Evolutionary conservation across 129 eudicot genomes (phyloP).

Genomic region (Smallanthus sonchifolius): DNA sequence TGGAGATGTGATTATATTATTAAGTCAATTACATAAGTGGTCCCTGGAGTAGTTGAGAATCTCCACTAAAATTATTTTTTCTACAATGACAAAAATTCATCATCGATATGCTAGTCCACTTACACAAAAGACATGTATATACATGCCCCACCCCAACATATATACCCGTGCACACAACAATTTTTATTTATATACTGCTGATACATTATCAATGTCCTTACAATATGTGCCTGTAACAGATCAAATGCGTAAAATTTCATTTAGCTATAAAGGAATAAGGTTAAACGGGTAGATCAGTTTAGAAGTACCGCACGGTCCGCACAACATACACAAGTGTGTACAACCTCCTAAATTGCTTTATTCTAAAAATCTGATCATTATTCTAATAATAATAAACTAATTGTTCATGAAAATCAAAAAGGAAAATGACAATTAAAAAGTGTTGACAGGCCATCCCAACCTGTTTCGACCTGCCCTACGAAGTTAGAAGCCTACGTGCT

Average conservation of each 20-base stretch:
- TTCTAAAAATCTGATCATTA: background rate
- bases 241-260: background rate
- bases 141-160: background rate
- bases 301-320: background rate
- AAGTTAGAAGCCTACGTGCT: background rate
- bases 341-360: background rate
- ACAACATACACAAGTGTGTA: background rate
- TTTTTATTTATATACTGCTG: background rate
- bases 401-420: background rate
- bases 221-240: background rate
- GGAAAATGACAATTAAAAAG: background rate
- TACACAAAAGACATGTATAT: background rate
- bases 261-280: background rate
- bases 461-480: background rate
- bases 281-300: background rate
- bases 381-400: background rate
- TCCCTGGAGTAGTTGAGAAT: constrained; percentile 19
- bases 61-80: background rate
- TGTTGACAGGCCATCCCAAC: background rate
- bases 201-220: background rate
- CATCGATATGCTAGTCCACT: background rate
- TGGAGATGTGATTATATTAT: constrained; percentile 9
- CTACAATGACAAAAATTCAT: background rate
- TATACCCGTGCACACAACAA: background rate
- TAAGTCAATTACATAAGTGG: constrained; percentile 16